Conservation (phyloP, 768 basidiomycete genomes). For the Amanita brunnescens region DNA sequence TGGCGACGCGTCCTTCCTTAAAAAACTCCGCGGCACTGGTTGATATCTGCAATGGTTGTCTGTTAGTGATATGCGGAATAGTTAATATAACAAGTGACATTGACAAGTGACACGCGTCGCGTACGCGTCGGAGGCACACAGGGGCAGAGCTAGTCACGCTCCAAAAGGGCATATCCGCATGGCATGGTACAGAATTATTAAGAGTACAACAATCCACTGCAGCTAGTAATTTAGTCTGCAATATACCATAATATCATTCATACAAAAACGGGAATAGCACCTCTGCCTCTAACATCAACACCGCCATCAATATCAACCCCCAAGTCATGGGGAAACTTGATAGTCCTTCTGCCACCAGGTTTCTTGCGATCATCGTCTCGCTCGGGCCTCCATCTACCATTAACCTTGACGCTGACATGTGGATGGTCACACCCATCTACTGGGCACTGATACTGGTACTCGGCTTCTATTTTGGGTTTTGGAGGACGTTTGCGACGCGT, state of each 20-base stretch:
- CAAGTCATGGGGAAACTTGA: constrained; percentile 8
- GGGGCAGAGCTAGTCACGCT: no score
- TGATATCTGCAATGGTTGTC: no score
- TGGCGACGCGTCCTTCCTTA: no score
- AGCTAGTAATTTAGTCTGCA: background rate
- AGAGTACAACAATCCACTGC: background rate
- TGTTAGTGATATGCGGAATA: no score
- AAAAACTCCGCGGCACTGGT: no score
- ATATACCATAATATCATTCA: constrained; percentile 13
- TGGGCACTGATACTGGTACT: constrained; percentile 57
- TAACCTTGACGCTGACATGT: constrained; percentile 50
- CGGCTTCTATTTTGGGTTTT: constrained; percentile 35
- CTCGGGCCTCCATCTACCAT: constrained; percentile 55
- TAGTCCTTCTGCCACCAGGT: constrained; percentile 3
- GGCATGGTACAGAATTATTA: background rate
- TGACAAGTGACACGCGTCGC: no score
- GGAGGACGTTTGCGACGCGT: constrained; percentile 15
- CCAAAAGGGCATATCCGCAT: no score
- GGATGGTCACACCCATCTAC: constrained; percentile 44
- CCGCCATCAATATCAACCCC: constrained; percentile 3
- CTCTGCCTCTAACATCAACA: constrained; percentile 18
- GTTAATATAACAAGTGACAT: no score
- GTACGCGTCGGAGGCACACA: no score
- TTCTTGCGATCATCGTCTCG: constrained; percentile 20
- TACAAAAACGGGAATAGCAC: constrained; percentile 36